Evolutionary conservation across 192 early-diverging fungal genomes (phyloP).

Genomic region (Coemansia sp.): DNA sequence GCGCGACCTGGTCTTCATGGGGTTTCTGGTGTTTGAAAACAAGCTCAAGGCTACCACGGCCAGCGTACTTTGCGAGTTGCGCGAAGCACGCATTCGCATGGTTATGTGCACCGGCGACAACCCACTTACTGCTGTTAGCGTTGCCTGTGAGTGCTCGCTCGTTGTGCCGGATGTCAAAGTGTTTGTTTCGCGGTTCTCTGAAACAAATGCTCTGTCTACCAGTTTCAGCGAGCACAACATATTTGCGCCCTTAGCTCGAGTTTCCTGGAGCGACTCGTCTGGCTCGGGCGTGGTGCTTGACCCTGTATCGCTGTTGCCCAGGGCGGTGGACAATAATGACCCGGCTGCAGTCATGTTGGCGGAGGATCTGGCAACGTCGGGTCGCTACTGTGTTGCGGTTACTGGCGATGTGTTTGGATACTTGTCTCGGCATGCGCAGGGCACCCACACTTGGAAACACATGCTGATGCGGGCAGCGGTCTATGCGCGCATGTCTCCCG

Average conservation of each 20-base stretch:
- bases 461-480: slow-evolving; percentile 87
- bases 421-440: slow-evolving; percentile 52
- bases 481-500: slow-evolving; percentile 96
- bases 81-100: slow-evolving; percentile 76
- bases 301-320: slow-evolving; percentile 37
- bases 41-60: slow-evolving; percentile 83
- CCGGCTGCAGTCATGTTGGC: slow-evolving; percentile 1
- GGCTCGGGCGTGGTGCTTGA: slow-evolving; percentile 50
- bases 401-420: slow-evolving; percentile 86
- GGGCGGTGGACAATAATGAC: slow-evolving; percentile 1
- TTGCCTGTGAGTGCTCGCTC: slow-evolving; percentile 87
- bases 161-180: slow-evolving; percentile 62
- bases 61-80: slow-evolving; percentile 66
- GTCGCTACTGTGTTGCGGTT: slow-evolving; percentile 75
- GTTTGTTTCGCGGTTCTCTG: slow-evolving; percentile 70
- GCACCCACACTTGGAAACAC: slow-evolving; percentile 53
- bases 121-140: slow-evolving; percentile 89
- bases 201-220: background rate
- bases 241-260: background rate
- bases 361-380: slow-evolving; percentile 19
- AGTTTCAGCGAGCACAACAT: background rate
- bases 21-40: slow-evolving; percentile 98
- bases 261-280: slow-evolving; percentile 53
- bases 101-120: slow-evolving; percentile 99
- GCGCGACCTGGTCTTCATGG: slow-evolving; percentile 74